Evolutionary conservation across 106 monocot genomes (phyloP), one percentile per base, ranked within the genome.

Genomic region (Platanthera zijinensis): DNA sequence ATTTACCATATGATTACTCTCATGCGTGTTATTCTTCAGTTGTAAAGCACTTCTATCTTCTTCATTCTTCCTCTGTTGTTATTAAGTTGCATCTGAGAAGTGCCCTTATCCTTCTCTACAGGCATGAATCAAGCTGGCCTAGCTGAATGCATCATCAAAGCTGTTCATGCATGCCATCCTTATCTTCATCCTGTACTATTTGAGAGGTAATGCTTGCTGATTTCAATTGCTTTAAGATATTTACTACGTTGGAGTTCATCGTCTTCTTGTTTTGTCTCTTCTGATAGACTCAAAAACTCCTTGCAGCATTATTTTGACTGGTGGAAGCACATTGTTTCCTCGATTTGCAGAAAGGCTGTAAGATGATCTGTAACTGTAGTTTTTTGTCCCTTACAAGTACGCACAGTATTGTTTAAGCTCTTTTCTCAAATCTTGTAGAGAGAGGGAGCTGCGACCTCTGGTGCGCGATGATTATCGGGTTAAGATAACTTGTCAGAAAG

Each of bases 111-210:
- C 3, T 76, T 78, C 52, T 52, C 69, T 72, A 30, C 84, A 96
- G 96, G 96, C 19, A 93, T 96, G 93, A 93, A 93, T 86, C 93
- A 96, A 84, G 96, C 96, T 79, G 96, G 96, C 28, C 77, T 96
- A 54, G 87, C 96, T 69, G 93, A 96, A 80, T 96, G 93, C 82
- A 89, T 96, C 50, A 82, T 89, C 45, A 89, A 91, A 57, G 89
- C 93, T 57, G 87, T 96, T 39, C 69, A 91, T 71, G 74, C 91
- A 74, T 96, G 96, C 76, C 96, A 96, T 79, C 85, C 96, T 74
- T 76, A 89, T 85, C 93, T 96, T 57, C 96, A 91, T 80, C 91
- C 96, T 53, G 84, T 91, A 71, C 87, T 96, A 50, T 93, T 85
- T 87, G 88, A 91, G 78, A 96, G 86, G 96, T 96, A 82, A 46